Percentiles rank a stretch among this genome's conserved stretches.
These are phyloP conservation scores for Mortierella sp. DNA, from an alignment of 371 early-diverging fungal species.

Conservation along the genomic window DNA sequence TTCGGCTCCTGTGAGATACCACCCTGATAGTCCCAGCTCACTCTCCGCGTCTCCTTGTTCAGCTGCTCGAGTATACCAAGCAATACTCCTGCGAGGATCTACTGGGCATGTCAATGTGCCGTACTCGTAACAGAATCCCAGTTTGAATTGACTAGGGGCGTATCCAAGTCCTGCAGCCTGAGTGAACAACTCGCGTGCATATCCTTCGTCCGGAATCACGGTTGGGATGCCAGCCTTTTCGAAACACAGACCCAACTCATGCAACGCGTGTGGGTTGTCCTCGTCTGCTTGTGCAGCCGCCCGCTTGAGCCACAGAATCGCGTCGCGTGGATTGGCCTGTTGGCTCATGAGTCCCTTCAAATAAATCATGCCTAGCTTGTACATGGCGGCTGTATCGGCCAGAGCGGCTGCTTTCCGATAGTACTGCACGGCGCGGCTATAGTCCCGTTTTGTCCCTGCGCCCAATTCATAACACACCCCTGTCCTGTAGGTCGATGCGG, in stretches of 20 bases:
- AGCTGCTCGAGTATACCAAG: slow-evolving; percentile 84
- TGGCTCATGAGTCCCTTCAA: slow-evolving; percentile 77
- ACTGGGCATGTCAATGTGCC: slow-evolving; percentile 74
- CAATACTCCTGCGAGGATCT: slow-evolving; percentile 75
- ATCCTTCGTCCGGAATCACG: slow-evolving; percentile 77
- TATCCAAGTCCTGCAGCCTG: slow-evolving; percentile 84
- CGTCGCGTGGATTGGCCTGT: slow-evolving; percentile 73
- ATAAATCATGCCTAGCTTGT: slow-evolving; percentile 77
- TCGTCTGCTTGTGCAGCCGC: slow-evolving; percentile 78
- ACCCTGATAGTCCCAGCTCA: slow-evolving; percentile 80
- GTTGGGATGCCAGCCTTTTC: slow-evolving; percentile 75
- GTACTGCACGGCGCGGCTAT: slow-evolving; percentile 85
- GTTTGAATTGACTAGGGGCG: slow-evolving; percentile 77
- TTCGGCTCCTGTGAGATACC: slow-evolving; percentile 84
- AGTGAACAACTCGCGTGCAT: slow-evolving; percentile 75
- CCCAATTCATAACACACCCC: slow-evolving; percentile 97
- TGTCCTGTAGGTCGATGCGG: slow-evolving; percentile 92
- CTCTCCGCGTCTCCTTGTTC: slow-evolving; percentile 91
- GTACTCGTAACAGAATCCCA: slow-evolving; percentile 86
- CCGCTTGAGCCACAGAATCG: slow-evolving; percentile 82
- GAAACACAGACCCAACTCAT: slow-evolving; percentile 81
- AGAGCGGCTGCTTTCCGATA: slow-evolving; percentile 76
- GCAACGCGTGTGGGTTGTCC: slow-evolving; percentile 82
- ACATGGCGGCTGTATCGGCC: slow-evolving; percentile 82
- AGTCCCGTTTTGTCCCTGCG: slow-evolving; percentile 91